A percentile compares a stretch with the other conserved stretches of the same genome.
Conservation (phyloP, 2,329 filamentous ascomycete genomes). For the Sarocladium kiliense region DNA sequence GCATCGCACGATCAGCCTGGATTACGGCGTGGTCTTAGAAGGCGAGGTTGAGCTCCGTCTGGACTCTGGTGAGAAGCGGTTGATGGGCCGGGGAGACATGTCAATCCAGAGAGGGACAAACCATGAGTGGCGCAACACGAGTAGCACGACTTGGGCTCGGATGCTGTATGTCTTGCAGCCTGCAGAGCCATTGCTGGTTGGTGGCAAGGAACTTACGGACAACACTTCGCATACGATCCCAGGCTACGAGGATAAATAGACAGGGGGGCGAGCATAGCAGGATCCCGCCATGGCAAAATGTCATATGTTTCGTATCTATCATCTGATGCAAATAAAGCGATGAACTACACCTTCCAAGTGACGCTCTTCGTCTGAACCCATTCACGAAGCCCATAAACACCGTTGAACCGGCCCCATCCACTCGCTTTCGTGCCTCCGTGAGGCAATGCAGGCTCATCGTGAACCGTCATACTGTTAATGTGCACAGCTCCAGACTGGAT, state of each 20-base stretch:
- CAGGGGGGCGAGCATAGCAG: not conserved
- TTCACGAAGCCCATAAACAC: constrained; percentile 48
- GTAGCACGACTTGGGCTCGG: constrained; percentile 36
- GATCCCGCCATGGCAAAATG: not conserved
- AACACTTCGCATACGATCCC: not conserved
- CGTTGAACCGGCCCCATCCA: constrained; percentile 58
- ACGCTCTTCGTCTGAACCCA: constrained; percentile 61
- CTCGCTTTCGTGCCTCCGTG: constrained; percentile 63
- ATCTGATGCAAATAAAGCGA: not conserved
- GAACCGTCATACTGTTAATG: constrained; percentile 61
- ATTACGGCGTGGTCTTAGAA: constrained; percentile 51
- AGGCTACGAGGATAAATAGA: not conserved
- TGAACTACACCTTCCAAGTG: constrained; percentile 34
- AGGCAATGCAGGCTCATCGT: constrained; percentile 58
- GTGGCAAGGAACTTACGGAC: not conserved
- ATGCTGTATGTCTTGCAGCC: constrained; percentile 33
- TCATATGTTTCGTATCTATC: not conserved
- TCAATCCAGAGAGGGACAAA: constrained; percentile 51
- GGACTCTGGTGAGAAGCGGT: constrained; percentile 42
- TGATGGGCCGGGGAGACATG: constrained; percentile 47
- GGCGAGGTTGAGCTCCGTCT: constrained; percentile 48
- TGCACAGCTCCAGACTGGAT: constrained; percentile 59
- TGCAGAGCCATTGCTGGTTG: not conserved
- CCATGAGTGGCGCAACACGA: constrained; percentile 47
- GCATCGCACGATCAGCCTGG: constrained; percentile 48